Evolutionary conservation across 371 early-diverging fungal species (phyloP), one percentile per base, ranked within the genome.

Genomic region (Mucor irregularis): DNA sequence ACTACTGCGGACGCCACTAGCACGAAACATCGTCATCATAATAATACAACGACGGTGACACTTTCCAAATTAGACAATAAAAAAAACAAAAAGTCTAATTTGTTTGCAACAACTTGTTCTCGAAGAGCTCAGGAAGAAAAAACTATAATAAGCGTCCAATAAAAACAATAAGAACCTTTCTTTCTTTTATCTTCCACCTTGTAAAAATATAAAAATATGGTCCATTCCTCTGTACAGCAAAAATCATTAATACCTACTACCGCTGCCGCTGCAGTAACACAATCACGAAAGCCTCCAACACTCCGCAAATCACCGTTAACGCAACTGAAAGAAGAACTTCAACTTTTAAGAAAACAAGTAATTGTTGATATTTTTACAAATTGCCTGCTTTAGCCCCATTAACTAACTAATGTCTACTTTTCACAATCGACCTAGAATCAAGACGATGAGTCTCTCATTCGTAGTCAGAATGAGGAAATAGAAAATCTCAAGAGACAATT

Each of bases 71-170:
- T 56, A 29, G 56, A 52, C 5, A 16, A 40, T 25, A 38, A 48
- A 16, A 46, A 59, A 38, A 57, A 59, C 47, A 59, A 53, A 17
- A 44, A 49, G 45, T 53, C 53, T 22, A 49, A 22, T 10, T 53
- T 59, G 19, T 59, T 53, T 53, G 25, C 60, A 29, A 44, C 59
- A 37, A 58, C 60, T 31, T 59, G 60, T 30, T 59, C 53, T 19
- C 60, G 60, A 47, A 59, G 31, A 53, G 60, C 60, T 21, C 60
- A 47, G 29, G 55, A 61, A 61, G 38, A 19, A 22, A 34, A 21
- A 54, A 61, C 60, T 53, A 39, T 59, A 58, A 58, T 31, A 43
- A 49, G 37, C 47, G 40, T 21, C n/a, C 40, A 14, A 28, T 24
- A 16, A 40, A 34, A 22, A 29, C 35, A 29, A 38, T n/a, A 42